Evolutionary conservation across 768 basidiomycete species (phyloP).

Genomic region (Phaffia tasmanica): DNA sequence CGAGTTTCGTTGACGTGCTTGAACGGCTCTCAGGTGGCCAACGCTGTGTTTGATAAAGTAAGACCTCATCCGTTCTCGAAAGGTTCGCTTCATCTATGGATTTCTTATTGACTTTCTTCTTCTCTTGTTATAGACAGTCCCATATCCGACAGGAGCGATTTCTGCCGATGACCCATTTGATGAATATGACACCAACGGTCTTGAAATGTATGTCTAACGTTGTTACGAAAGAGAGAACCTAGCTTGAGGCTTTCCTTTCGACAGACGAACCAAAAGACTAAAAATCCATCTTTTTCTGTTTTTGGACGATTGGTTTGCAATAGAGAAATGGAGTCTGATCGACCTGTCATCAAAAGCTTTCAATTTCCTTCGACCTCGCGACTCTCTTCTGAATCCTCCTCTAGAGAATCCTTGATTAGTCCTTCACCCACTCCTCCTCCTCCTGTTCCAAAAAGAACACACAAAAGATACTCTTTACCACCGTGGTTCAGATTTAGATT

Average conservation of each 20-base stretch:
- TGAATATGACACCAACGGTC: constrained; percentile 47
- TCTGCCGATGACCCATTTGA: constrained; percentile 55
- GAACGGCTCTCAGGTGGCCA: constrained; percentile 45
- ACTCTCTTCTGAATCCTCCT: constrained; percentile 28
- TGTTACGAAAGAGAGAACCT: constrained; percentile 14
- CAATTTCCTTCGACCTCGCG: constrained; percentile 44
- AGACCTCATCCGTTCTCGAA: constrained; percentile 31
- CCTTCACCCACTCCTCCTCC: constrained; percentile 37
- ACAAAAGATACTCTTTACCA: constrained; percentile 42
- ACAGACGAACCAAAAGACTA: too few relatives aligned
- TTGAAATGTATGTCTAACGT: constrained; percentile 48
- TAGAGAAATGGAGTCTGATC: constrained; percentile 44
- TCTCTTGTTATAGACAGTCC: constrained; percentile 5
- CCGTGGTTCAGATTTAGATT: constrained; percentile 52
- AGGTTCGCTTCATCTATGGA: neutral
- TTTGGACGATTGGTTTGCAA: constrained; percentile 42
- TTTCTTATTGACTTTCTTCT: too few relatives aligned
- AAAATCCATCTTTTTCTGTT: neutral
- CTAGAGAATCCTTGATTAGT: constrained; percentile 43
- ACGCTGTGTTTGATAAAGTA: constrained; percentile 44
- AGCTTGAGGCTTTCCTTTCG: too few relatives aligned
- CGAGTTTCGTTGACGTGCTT: too few relatives aligned
- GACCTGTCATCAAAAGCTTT: constrained; percentile 50
- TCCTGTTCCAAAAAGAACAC: neutral
- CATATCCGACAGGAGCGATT: constrained; percentile 35